Conservation (phyloP, 805 yeast genomes). For the Saturnispora silvae region DNA sequence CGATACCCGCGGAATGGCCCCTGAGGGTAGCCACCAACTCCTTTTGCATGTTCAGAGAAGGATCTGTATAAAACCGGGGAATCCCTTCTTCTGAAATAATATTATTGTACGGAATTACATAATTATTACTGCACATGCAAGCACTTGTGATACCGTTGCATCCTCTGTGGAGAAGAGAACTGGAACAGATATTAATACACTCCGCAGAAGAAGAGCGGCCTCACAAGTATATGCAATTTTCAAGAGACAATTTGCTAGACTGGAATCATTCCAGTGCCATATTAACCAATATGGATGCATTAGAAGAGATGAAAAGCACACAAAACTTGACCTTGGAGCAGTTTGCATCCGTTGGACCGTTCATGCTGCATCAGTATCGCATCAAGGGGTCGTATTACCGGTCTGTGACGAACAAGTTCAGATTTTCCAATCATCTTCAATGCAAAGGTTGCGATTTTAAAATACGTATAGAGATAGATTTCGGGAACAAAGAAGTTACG, state of each 20-base stretch:
- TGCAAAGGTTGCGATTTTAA: slow-evolving; percentile 5
- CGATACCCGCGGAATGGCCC: slow-evolving; percentile 20
- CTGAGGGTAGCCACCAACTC: slow-evolving; percentile 29
- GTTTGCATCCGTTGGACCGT: slow-evolving; percentile 1
- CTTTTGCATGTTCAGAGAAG: slow-evolving; percentile 1
- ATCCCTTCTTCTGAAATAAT: background rate
- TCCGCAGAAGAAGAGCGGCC: no score
- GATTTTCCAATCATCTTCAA: slow-evolving; percentile 1
- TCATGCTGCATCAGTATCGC: slow-evolving; percentile 1
- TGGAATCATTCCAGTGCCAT: no score
- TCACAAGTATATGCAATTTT: no score
- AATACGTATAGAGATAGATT: slow-evolving; percentile 2
- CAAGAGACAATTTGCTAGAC: no score
- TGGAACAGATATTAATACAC: no score
- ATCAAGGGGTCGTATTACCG: slow-evolving; percentile 4
- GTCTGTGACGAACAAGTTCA: background rate
- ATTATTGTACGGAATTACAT: background rate
- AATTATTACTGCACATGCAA: no score
- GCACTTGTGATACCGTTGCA: no score
- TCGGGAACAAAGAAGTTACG: no score
- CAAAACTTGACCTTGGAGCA: no score
- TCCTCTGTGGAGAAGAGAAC: no score
- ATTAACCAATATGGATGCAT: no score
- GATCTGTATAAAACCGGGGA: background rate
- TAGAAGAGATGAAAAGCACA: no score